Percentiles rank a stretch among this genome's conserved stretches.
Evolutionary conservation across 169 alveolate species (phyloP).

Genomic region (Amoebophrya sp.): DNA sequence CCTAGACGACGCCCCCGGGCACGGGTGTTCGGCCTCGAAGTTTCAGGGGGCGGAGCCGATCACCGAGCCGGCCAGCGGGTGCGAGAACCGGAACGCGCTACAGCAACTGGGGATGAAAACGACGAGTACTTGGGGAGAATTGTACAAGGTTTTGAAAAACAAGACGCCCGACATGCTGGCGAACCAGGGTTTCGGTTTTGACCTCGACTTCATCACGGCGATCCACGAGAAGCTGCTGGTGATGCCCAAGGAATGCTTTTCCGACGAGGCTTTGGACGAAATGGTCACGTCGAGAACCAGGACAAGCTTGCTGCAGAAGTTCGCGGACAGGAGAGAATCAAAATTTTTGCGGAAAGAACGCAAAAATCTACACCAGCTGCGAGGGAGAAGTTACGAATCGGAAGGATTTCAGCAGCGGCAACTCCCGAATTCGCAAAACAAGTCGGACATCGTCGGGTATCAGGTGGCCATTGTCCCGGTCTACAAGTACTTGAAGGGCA

Average conservation of each 20-base stretch:
- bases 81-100: neutral
- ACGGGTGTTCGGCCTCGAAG: neutral
- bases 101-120: neutral
- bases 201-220: neutral
- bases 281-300: neutral
- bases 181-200: neutral
- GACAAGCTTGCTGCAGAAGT: too few species aligned
- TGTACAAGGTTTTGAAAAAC: neutral
- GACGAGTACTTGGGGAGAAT: neutral
- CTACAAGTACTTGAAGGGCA: too few species aligned
- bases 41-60: neutral
- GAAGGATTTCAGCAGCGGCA: too few species aligned
- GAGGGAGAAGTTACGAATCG: too few species aligned
- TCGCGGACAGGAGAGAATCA: too few species aligned
- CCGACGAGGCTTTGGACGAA: neutral
- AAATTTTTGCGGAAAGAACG: too few species aligned
- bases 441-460: too few species aligned
- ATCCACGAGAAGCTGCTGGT: neutral
- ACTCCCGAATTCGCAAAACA: too few species aligned
- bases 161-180: neutral
- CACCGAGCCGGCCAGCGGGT: neutral
- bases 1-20: neutral
- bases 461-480: too few species aligned
- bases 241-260: neutral
- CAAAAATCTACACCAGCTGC: too few species aligned